Conservation (phyloP, 345 rosid genomes). For the Clarkia xantiana region DNA sequence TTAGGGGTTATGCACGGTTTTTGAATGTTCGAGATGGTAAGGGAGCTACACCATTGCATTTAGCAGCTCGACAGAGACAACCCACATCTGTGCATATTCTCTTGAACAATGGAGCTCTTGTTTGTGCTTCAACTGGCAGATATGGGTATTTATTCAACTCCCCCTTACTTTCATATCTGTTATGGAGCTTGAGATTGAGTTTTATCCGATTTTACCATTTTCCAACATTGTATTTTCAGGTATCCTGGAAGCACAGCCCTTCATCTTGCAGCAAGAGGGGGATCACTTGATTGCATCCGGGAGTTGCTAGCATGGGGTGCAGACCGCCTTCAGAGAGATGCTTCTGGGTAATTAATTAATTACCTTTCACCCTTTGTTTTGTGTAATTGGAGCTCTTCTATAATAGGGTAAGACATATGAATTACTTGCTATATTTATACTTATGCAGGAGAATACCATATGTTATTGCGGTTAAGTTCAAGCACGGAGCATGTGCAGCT, state of each 20-base stretch:
- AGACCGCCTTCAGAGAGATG: conserved; percentile 88
- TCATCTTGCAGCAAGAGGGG: conserved; percentile 94
- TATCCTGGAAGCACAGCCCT: conserved; percentile 90
- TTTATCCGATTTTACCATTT: conserved; percentile 1
- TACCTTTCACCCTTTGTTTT: not conserved
- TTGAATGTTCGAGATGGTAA: conserved; percentile 82
- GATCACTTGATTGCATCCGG: conserved; percentile 84
- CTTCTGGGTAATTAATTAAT: conserved; percentile 53
- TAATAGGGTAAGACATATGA: no score
- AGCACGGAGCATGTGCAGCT: conserved; percentile 76
- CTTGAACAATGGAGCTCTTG: conserved; percentile 81
- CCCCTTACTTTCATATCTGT: not conserved
- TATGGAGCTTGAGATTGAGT: not conserved
- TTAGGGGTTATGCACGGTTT: conserved; percentile 86
- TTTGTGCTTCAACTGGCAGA: conserved; percentile 80
- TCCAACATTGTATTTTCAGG: conserved; percentile 20
- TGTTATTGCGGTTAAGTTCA: conserved; percentile 60
- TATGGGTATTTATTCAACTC: conserved; percentile 47
- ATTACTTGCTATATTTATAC: not conserved
- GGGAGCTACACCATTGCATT: conserved; percentile 93
- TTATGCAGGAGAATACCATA: conserved; percentile 75
- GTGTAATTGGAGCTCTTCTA: no score
- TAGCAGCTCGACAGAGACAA: conserved; percentile 82
- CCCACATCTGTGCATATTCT: conserved; percentile 75
- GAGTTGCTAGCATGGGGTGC: conserved; percentile 95